phyloP scores from a whole-genome alignment of 2,329 filamentous ascomycete species.

The Chaetothyriales sp. region DNA sequence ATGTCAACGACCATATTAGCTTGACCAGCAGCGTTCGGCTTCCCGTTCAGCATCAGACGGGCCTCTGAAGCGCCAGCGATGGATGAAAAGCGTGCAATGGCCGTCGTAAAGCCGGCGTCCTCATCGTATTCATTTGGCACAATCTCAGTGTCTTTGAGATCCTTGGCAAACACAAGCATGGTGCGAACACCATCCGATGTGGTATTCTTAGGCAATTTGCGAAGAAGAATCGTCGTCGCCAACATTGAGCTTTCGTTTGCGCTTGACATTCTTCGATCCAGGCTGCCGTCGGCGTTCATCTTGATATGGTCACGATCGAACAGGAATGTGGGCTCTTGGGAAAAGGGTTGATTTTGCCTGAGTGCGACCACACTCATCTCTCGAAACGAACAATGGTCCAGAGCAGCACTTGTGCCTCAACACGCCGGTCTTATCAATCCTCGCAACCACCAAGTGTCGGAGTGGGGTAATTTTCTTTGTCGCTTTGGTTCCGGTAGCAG shows the following conservation, averaged over 20 bases:
- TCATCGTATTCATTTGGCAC: conserved; percentile 39
- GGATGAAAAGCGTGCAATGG: conserved; percentile 44
- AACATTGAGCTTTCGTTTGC: conserved; percentile 12
- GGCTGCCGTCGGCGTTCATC: neutral
- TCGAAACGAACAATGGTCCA: neutral
- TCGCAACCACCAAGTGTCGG: neutral
- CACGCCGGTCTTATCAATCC: neutral
- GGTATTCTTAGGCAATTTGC: conserved; percentile 44
- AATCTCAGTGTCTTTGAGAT: conserved; percentile 45
- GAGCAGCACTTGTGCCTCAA: neutral
- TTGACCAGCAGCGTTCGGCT: conserved; percentile 45
- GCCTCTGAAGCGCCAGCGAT: conserved; percentile 44
- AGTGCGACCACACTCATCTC: neutral
- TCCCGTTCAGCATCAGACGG: conserved; percentile 43
- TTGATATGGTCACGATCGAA: neutral
- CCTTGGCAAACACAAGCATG: conserved; percentile 51
- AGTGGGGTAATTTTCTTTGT: neutral
- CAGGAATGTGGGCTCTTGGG: neutral
- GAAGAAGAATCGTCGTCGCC: conserved; percentile 36
- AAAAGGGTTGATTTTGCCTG: neutral
- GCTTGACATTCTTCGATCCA: conserved; percentile 16
- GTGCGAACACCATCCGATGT: conserved; percentile 43
- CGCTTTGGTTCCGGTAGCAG: neutral
- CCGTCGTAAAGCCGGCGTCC: conserved; percentile 41
- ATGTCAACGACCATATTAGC: conserved; percentile 43